Evolutionary conservation across 352 stramenopile species (phyloP).

Genomic region (Phytopythium chamaehyphon): DNA sequence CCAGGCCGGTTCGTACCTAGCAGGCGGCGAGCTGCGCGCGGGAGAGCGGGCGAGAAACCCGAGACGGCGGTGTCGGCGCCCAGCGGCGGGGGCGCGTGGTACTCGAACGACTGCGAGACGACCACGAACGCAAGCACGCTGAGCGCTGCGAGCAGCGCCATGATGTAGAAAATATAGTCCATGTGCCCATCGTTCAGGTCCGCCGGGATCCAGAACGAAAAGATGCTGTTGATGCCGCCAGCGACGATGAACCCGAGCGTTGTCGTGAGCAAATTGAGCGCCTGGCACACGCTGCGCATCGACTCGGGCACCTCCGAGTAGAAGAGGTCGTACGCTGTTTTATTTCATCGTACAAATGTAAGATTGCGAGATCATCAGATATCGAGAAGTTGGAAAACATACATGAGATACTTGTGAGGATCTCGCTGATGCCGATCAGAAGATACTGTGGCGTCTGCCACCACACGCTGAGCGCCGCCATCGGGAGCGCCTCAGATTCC

Average conservation of each 20-base stretch:
- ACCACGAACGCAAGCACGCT: slow-evolving; percentile 56
- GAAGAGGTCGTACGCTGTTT: slow-evolving; percentile 85
- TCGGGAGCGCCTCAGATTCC: slow-evolving; percentile 51
- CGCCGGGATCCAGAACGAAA: slow-evolving; percentile 88
- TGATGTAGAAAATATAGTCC: slow-evolving; percentile 88
- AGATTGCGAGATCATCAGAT: not conserved
- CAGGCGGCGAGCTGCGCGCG: slow-evolving; percentile 41
- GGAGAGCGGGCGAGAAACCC: slow-evolving; percentile 59
- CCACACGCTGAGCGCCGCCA: slow-evolving; percentile 84
- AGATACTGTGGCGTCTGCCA: slow-evolving; percentile 91
- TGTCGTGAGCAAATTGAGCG: slow-evolving; percentile 88
- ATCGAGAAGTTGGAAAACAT: slow-evolving; percentile 11
- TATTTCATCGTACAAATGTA: slow-evolving; percentile 3
- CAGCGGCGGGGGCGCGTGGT: slow-evolving; percentile 52
- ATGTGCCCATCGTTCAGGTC: slow-evolving; percentile 89
- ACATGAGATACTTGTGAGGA: slow-evolving; percentile 89
- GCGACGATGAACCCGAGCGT: slow-evolving; percentile 86
- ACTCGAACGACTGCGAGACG: slow-evolving; percentile 80
- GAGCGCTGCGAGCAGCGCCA: slow-evolving; percentile 64
- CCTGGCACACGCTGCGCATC: slow-evolving; percentile 90
- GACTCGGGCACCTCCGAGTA: slow-evolving; percentile 89
- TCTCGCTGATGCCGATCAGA: slow-evolving; percentile 86
- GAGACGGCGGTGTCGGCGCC: slow-evolving; percentile 42
- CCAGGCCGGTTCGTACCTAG: slow-evolving; percentile 1
- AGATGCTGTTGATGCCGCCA: slow-evolving; percentile 81